Evolutionary conservation across 2,329 filamentous ascomycete genomes (phyloP), one percentile per base, ranked within the genome.

Genomic region (Cryphonectria radicalis): DNA sequence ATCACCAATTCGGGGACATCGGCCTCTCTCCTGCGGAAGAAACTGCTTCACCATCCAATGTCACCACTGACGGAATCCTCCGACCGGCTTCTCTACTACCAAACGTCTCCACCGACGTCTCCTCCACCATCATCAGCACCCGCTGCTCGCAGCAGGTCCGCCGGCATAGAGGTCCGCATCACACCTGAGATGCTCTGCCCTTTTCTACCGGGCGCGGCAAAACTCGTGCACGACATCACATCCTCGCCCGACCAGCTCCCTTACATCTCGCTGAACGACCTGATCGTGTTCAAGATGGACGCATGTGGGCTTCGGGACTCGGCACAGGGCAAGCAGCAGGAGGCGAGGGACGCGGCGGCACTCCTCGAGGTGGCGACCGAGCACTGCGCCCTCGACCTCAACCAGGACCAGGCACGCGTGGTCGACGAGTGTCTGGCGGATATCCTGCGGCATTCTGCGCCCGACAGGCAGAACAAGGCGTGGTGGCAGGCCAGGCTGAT

Each of bases 271-370:
- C 63, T 73, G 13, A 46, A 62, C 40, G 71, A 73, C 57, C 68
- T 73, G 37, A 67, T 73, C 57, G 71, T 73, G 17, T 71, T 73
- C 66, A 73, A 73, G 63, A 73, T 73, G 71, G 71, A 73, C 35
- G 69, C 71, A 0, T 73, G 71, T n/a, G 71, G 69, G 40, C 66
- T 73, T 0, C 69, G 69, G 43, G 71, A 73, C 69, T 71, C 66
- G 37, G 1, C 69, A 35, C 71, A 65, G 62, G 67, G 69, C 69
- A 73, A 73, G 57, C 71, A 73, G 66, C 60, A 62, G 50, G 71
- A 71, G 42, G 71, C 70, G 32, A 60, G 66, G 5, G 69, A 73
- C 32, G 71, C 71, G 3, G 71, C 71, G 4, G 66, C 62, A 4
- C 71, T 73, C 1, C 71, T 73, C 40, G 69, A 73, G 59, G 37